Conservation (phyloP, 176 grass and related monocot species). For the Musa acuminata region DNA sequence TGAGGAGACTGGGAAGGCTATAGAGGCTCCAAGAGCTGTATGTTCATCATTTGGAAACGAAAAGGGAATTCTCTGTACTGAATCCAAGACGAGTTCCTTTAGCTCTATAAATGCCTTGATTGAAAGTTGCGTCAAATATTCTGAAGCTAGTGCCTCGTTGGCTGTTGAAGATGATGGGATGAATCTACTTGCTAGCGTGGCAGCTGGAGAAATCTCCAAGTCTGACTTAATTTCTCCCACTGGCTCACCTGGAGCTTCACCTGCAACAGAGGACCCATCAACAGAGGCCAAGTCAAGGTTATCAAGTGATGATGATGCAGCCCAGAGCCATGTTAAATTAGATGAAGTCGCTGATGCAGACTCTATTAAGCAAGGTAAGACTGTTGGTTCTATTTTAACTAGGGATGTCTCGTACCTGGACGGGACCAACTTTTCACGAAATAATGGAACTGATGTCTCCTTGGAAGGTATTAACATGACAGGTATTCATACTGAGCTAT, state of each 20-base stretch:
- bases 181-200: conserved; percentile 94
- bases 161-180: conserved; percentile 72
- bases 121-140: conserved; percentile 65
- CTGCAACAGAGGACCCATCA: conserved; percentile 30
- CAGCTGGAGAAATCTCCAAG: conserved; percentile 77
- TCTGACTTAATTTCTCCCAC: conserved; percentile 59
- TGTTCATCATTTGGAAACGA: conserved; percentile 38
- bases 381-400: conserved; percentile 12
- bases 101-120: conserved; percentile 84
- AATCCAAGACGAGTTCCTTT: conserved; percentile 43
- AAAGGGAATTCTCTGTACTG: conserved; percentile 30
- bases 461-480: conserved; percentile 7
- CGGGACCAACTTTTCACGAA: background rate
- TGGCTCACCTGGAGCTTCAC: conserved; percentile 33
- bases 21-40: conserved; percentile 25
- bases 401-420: conserved; percentile 6
- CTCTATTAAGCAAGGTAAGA: conserved; percentile 26
- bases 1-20: conserved; percentile 37
- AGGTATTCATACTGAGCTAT: conserved; percentile 1
- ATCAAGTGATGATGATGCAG: conserved; percentile 25
- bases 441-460: conserved; percentile 2
- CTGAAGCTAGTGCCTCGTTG: conserved; percentile 44
- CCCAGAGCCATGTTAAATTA: conserved; percentile 27
- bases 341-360: conserved; percentile 30
- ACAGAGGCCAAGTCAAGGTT: conserved; percentile 37